phyloP scores from a whole-genome alignment of 257 asterid species.

The Striga asiatica region DNA sequence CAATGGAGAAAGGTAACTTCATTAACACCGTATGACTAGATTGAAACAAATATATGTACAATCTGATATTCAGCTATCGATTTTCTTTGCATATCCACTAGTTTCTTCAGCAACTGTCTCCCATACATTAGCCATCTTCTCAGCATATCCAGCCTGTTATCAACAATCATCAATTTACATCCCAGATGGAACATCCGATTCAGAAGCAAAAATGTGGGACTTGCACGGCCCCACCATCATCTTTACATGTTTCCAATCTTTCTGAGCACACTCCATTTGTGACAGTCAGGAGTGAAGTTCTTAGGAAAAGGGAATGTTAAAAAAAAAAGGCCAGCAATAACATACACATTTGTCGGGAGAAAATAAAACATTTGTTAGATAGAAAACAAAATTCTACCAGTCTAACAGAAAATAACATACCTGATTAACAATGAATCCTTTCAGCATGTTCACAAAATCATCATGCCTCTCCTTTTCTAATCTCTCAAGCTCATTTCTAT shows the following conservation, averaged over 20 bases:
- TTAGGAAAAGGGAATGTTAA: too few relatives aligned
- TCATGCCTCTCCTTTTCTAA: conserved; percentile 73
- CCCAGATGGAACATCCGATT: not conserved
- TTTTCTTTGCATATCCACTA: conserved; percentile 34
- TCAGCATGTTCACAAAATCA: conserved; percentile 81
- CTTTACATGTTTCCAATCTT: too few relatives aligned
- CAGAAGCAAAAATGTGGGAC: too few relatives aligned
- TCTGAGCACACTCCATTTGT: too few relatives aligned
- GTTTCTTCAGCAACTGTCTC: conserved; percentile 83
- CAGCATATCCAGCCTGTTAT: conserved; percentile 88
- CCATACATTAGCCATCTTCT: conserved; percentile 88
- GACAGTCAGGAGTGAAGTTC: too few relatives aligned
- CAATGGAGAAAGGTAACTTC: too few relatives aligned
- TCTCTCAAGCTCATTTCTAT: conserved; percentile 83
- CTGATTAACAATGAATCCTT: conserved; percentile 93
- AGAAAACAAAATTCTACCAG: too few relatives aligned
- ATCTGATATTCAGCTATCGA: conserved; percentile 16
- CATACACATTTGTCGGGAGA: too few relatives aligned
- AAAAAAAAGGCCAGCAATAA: too few relatives aligned
- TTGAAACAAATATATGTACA: conserved; percentile 16
- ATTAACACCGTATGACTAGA: too few relatives aligned
- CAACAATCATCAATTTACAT: not conserved
- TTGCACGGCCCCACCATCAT: too few relatives aligned
- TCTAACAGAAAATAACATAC: conserved; percentile 20
- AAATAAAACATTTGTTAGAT: too few relatives aligned